These are phyloP conservation scores for Diddensiella transvaalensis DNA, from an alignment of 805 yeast genomes.

Conservation along the genomic window DNA sequence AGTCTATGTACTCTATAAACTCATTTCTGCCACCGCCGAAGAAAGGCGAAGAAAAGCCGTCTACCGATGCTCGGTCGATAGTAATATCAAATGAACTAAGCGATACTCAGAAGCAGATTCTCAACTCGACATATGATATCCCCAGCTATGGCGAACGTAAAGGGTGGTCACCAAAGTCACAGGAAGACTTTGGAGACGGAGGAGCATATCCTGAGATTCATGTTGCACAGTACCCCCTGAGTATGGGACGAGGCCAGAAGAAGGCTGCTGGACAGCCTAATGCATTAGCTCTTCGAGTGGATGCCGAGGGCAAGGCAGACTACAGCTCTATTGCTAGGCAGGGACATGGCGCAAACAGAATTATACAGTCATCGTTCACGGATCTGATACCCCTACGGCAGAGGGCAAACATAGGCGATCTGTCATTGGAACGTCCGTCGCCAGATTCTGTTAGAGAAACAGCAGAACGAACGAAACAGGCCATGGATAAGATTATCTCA, in stretches of 20 bases:
- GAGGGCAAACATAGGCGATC: conserved; percentile 36
- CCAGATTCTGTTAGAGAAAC: conserved; percentile 46
- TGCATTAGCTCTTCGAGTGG: conserved; percentile 30
- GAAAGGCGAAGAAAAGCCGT: neutral
- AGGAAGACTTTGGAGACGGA: conserved; percentile 33
- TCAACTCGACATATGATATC: neutral
- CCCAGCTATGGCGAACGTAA: conserved; percentile 28
- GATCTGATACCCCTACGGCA: conserved; percentile 62
- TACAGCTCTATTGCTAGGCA: conserved; percentile 34
- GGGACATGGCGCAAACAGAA: conserved; percentile 31
- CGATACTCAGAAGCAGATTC: conserved; percentile 3
- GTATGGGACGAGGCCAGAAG: conserved; percentile 26
- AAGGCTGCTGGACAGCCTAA: conserved; percentile 16
- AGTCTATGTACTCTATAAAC: conserved; percentile 16
- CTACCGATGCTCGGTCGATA: neutral
- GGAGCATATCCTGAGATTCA: conserved; percentile 36
- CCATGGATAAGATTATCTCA: conserved; percentile 51
- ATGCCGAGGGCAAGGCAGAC: conserved; percentile 30
- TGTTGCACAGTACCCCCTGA: conserved; percentile 33
- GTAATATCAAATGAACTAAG: neutral
- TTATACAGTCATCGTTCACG: conserved; percentile 46
- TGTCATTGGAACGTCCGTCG: conserved; percentile 44
- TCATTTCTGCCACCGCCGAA: conserved; percentile 18
- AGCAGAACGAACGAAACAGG: conserved; percentile 52
- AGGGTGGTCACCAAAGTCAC: conserved; percentile 28